phyloP scores from a whole-genome alignment of 2,329 filamentous ascomycete genomes.

The Orbilia quercus region DNA sequence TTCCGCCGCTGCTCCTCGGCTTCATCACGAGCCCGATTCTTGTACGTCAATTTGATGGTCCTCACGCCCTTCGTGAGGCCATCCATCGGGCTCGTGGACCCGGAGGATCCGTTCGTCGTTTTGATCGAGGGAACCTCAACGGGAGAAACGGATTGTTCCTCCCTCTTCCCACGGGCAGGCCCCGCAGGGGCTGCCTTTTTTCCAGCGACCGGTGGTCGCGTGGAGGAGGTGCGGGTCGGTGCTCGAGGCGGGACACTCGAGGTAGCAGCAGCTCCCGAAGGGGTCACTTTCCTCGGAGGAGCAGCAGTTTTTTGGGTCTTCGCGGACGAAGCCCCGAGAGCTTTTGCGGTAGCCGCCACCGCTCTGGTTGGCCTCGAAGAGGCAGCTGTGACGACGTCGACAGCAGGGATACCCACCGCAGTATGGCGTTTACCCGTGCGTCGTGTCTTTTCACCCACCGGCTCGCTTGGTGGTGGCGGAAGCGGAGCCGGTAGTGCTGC shows the following conservation, averaged over 20 bases:
- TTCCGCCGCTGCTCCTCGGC: constrained; percentile 25
- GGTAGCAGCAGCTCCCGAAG: too few species aligned
- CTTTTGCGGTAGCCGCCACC: constrained; percentile 3
- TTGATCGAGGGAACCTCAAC: constrained; percentile 37
- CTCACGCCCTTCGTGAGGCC: constrained; percentile 71
- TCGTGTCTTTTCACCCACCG: constrained; percentile 76
- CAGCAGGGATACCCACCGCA: constrained; percentile 64
- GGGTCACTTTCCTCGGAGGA: too few species aligned
- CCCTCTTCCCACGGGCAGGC: constrained; percentile 6
- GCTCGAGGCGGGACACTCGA: constrained; percentile 60
- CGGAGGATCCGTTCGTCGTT: too few species aligned
- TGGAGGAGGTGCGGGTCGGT: constrained; percentile 56
- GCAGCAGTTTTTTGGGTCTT: too few species aligned
- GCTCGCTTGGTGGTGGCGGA: constrained; percentile 65
- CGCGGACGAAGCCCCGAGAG: too few species aligned
- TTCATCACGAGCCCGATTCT: constrained; percentile 41
- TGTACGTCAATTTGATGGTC: constrained; percentile 69
- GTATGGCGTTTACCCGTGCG: constrained; percentile 76
- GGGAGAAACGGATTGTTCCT: constrained; percentile 24
- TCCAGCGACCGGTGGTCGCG: not conserved
- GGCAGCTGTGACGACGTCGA: constrained; percentile 57
- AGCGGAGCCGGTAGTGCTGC: constrained; percentile 46
- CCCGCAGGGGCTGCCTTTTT: constrained; percentile 45
- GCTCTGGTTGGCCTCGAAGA: constrained; percentile 28
- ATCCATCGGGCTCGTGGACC: constrained; percentile 57